Conservation (phyloP, 2,329 filamentous ascomycete species). For the Whalleya microplaca region DNA sequence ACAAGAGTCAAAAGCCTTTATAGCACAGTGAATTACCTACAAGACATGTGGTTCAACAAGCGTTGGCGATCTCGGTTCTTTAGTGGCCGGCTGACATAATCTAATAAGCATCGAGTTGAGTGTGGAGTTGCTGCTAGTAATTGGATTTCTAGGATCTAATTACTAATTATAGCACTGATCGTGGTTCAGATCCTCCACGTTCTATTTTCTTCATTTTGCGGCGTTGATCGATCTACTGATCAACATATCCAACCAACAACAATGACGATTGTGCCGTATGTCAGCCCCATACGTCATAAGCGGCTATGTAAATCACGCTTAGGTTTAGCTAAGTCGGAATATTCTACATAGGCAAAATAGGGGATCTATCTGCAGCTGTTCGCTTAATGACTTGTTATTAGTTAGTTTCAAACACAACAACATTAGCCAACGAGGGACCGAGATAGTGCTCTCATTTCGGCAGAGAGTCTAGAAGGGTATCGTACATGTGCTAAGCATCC, state of each 20-base stretch:
- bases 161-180: not conserved
- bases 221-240: not conserved
- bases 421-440: not conserved
- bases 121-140: not conserved
- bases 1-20: not conserved
- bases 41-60: not conserved
- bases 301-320: not conserved
- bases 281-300: not conserved
- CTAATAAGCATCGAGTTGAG: not conserved
- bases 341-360: too few species aligned
- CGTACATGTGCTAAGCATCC: not conserved
- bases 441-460: not conserved
- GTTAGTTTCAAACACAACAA: not conserved
- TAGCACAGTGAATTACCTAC: not conserved
- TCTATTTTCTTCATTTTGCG: not conserved
- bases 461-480: not conserved
- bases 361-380: not conserved
- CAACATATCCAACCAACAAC: not conserved
- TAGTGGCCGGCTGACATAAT: too few species aligned
- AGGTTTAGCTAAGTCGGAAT: too few species aligned
- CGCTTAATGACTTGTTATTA: not conserved
- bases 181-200: not conserved
- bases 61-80: not conserved
- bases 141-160: not conserved
- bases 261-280: not conserved